Evolutionary conservation across 352 stramenopile genomes (phyloP).

Genomic region (Peronospora tabacina): DNA sequence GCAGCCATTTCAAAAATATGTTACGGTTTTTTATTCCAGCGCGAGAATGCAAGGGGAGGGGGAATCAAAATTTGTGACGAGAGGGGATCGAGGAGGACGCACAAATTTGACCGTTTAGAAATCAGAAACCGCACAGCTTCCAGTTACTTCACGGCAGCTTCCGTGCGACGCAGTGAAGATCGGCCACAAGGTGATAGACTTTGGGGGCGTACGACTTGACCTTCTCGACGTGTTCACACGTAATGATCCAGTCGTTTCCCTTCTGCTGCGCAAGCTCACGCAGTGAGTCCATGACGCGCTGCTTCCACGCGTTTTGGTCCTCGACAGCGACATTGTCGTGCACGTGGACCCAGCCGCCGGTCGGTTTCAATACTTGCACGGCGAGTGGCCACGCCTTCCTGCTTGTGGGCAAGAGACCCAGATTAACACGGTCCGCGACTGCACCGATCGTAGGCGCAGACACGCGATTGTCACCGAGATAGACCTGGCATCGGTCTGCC

Average conservation of each 20-base stretch:
- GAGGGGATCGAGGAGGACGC: no score
- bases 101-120: no score
- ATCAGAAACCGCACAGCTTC: no score
- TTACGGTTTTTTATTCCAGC: background rate
- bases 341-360: conserved; percentile 92
- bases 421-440: conserved; percentile 89
- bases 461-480: conserved; percentile 88
- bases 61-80: conserved; percentile 22
- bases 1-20: conserved; percentile 17
- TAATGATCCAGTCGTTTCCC: conserved; percentile 62
- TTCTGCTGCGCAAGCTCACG: conserved; percentile 32
- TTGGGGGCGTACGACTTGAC: conserved; percentile 91
- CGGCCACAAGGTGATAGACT: conserved; percentile 85
- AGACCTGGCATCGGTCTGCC: conserved; percentile 56
- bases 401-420: conserved; percentile 91
- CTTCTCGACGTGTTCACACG: conserved; percentile 80
- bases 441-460: conserved; percentile 57
- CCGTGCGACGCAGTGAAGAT: conserved; percentile 49
- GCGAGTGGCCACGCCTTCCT: conserved; percentile 91
- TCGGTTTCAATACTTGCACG: conserved; percentile 83
- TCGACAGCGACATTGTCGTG: conserved; percentile 91
- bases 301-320: conserved; percentile 74
- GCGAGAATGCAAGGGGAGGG: conserved; percentile 21
- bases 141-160: no score
- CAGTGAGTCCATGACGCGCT: conserved; percentile 52